These are phyloP conservation scores for Acacia crassicarpa DNA, from an alignment of 306 rosid genomes.

Conservation along the genomic window DNA sequence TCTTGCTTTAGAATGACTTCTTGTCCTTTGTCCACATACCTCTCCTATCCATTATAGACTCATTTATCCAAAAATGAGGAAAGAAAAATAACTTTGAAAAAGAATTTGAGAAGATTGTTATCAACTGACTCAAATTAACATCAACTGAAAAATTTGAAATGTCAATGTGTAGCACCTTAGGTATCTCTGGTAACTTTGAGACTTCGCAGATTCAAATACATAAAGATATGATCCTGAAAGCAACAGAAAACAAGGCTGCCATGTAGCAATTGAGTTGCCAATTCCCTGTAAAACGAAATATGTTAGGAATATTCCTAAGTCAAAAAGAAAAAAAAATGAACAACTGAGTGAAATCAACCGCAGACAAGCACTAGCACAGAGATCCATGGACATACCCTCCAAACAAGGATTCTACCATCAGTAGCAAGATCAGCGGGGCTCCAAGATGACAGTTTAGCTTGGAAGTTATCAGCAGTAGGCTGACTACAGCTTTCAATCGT, in stretches of 20 bases:
- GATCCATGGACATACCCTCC: constrained; percentile 64
- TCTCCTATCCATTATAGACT: not conserved
- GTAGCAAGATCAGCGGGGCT: constrained; percentile 65
- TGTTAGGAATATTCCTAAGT: constrained; percentile 8
- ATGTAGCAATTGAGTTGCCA: constrained; percentile 91
- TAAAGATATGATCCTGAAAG: constrained; percentile 79
- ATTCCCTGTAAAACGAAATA: constrained; percentile 64
- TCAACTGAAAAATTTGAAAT: not conserved
- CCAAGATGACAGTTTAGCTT: constrained; percentile 65
- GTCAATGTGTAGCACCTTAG: constrained; percentile 54
- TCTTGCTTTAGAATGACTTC: not conserved
- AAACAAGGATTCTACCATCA: constrained; percentile 84
- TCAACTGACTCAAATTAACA: not conserved
- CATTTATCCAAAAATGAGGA: not conserved
- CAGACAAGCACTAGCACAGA: not conserved
- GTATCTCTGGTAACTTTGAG: constrained; percentile 75
- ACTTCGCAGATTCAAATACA: constrained; percentile 71
- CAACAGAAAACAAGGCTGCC: constrained; percentile 88
- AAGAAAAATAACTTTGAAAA: not conserved
- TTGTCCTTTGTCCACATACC: not conserved
- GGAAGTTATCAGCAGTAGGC: constrained; percentile 51
- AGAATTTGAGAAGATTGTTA: not conserved
- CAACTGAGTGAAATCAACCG: not conserved
- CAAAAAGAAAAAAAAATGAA: constrained; percentile 20
- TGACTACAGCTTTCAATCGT: constrained; percentile 64